Evolutionary conservation across 352 stramenopile genomes (phyloP).

Genomic region (Phytophthora hybrid): DNA sequence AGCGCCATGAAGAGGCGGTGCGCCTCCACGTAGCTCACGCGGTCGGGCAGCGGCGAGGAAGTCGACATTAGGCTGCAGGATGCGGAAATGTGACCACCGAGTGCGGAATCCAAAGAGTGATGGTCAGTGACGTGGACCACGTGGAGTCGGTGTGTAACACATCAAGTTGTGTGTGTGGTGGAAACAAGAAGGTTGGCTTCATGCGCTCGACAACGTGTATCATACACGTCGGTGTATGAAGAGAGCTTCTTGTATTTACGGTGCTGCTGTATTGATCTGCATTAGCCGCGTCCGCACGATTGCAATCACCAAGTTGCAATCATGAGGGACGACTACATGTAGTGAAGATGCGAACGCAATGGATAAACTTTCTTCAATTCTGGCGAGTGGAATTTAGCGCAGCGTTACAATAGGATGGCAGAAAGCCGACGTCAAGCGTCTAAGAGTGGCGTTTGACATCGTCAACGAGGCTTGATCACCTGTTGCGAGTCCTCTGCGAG

Average conservation of each 20-base stretch:
- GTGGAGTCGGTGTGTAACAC: not conserved
- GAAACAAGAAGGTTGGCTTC: not conserved
- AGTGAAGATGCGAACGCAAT: not conserved
- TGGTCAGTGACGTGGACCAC: not conserved
- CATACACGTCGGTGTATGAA: too few species aligned
- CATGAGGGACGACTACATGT: not conserved
- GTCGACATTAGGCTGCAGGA: not conserved
- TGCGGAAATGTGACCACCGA: not conserved
- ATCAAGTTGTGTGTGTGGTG: not conserved
- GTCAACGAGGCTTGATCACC: not conserved
- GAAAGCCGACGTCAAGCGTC: not conserved
- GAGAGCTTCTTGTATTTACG: too few species aligned
- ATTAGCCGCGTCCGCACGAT: not conserved
- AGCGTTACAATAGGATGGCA: not conserved
- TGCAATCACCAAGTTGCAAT: not conserved
- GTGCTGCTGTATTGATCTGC: not conserved
- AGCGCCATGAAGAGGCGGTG: constrained; percentile 37
- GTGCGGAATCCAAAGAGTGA: not conserved
- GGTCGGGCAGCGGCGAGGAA: constrained; percentile 19
- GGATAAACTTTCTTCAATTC: constrained; percentile 3
- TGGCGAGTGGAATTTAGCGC: not conserved
- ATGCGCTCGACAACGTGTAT: too few species aligned
- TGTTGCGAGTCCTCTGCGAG: not conserved
- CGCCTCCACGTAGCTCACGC: constrained; percentile 43
- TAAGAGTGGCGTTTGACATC: not conserved